Base-by-base conservation (phyloP, 768 basidiomycete species). In the Myochromella boudieri region DNA sequence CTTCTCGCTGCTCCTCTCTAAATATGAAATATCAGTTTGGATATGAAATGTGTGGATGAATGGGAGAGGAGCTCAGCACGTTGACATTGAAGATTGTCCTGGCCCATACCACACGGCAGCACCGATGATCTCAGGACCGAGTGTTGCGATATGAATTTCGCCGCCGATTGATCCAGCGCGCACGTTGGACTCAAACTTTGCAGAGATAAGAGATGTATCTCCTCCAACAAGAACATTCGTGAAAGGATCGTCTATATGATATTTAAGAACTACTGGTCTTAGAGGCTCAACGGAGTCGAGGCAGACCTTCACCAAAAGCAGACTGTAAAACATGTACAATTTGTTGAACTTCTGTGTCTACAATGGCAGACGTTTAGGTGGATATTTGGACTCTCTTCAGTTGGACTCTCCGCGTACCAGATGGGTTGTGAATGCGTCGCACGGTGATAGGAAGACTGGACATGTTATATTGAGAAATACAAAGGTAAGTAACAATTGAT, bases 81-180 rank as follows among this genome's bases (percentile, higher is more conserved):
- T 66, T 3, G 56, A 42, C 24, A 59, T 52, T 14, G 52, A 37
- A 12, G 47, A 49, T 37, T 55, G 52, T 1, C 66, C 65, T 4
- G 66, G 68, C 0, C 63, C 61, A 50, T 58, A 65, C 64, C 65
- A 67, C 10, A 63, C 14, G 8, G 64, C 61, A 6, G 57, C 62
- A n/a, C 65, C 63, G 9, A 67, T 54, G 1, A 46, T 27, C 3
- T 46, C 41, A 9, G 57, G 50, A 3, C 62, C 60, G 7, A 61
- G 22, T n/a, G 49, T 36, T n/a, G 62, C 58, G 8, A 64, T 50
- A 24, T 63, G 60, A 3, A 65, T 51, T 26, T 61, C 49, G 18
- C 66, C 65, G 5, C 63, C 65, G 18, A 66, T 47, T 10, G 54
- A 36, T 1, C 60, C 55, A 4, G 51, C 54, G 7, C 51, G 49